These are phyloP conservation scores for Colletotrichum karsti DNA, from an alignment of 2,329 filamentous ascomycete genomes.

Conservation along the genomic window DNA sequence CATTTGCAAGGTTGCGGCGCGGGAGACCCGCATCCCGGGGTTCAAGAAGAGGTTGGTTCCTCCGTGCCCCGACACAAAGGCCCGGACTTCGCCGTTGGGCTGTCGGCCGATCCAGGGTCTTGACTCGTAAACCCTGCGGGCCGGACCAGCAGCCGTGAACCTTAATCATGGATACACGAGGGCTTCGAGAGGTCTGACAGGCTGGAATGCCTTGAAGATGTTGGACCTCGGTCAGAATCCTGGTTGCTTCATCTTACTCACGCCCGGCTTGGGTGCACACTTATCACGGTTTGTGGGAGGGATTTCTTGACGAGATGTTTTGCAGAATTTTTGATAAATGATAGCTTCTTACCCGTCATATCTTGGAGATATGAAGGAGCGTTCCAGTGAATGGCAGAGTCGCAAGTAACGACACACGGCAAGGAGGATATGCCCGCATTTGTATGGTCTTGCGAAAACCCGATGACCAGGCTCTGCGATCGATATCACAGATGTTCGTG, in stretches of 20 bases:
- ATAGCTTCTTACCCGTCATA: background rate
- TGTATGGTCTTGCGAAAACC: background rate
- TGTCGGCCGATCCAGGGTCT: background rate
- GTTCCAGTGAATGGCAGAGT: background rate
- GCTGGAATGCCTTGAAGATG: background rate
- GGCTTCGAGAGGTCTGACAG: background rate
- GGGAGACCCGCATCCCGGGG: background rate
- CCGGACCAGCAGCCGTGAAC: slow-evolving; percentile 5
- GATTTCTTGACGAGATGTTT: background rate
- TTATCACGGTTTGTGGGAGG: background rate
- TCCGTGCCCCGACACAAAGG: background rate
- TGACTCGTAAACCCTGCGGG: slow-evolving; percentile 17
- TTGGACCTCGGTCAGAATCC: background rate
- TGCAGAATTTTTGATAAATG: background rate
- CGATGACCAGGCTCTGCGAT: background rate
- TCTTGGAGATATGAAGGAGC: background rate
- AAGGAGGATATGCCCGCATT: background rate
- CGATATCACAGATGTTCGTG: too few relatives aligned
- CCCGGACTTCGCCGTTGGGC: background rate
- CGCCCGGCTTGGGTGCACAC: background rate
- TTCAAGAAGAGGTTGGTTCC: background rate
- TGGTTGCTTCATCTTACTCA: slow-evolving; percentile 1
- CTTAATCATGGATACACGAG: background rate
- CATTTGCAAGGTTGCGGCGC: background rate
- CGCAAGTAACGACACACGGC: background rate